Conservation (phyloP, 2,329 filamentous ascomycete species). For the Pseudogymnoascus pannorum region DNA sequence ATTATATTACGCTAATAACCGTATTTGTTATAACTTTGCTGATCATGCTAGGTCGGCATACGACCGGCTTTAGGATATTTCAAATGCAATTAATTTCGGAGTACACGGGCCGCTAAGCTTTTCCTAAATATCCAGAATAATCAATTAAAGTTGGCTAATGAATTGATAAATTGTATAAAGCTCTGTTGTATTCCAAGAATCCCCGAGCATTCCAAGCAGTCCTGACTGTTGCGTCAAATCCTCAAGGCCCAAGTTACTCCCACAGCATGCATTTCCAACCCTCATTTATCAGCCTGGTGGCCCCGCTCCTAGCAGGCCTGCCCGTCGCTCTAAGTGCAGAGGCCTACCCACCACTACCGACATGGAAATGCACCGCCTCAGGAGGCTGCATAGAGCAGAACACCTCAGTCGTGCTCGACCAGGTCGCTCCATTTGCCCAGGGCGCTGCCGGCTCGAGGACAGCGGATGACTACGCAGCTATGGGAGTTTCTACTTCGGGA, state of each 20-base stretch:
- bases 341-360: slow-evolving; percentile 43
- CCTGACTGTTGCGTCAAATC: neutral
- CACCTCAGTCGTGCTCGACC: slow-evolving; percentile 44
- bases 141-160: neutral
- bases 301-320: neutral
- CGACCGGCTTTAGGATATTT: neutral
- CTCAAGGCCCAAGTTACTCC: neutral
- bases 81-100: neutral
- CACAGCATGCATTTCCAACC: neutral
- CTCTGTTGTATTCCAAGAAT: neutral
- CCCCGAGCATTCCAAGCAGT: neutral
- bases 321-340: slow-evolving; percentile 26
- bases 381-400: slow-evolving; percentile 41
- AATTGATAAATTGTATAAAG: neutral
- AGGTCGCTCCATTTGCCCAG: slow-evolving; percentile 30
- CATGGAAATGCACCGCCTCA: slow-evolving; percentile 44
- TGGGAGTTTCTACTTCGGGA: slow-evolving; percentile 35
- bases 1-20: neutral
- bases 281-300: neutral
- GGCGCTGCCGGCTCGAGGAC: slow-evolving; percentile 16
- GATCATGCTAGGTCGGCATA: neutral
- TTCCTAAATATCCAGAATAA: neutral
- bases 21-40: neutral
- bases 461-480: slow-evolving; percentile 41
- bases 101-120: neutral